Base-by-base conservation (phyloP, 176 grass and related monocot species). In the Oryza glumipatula region DNA sequence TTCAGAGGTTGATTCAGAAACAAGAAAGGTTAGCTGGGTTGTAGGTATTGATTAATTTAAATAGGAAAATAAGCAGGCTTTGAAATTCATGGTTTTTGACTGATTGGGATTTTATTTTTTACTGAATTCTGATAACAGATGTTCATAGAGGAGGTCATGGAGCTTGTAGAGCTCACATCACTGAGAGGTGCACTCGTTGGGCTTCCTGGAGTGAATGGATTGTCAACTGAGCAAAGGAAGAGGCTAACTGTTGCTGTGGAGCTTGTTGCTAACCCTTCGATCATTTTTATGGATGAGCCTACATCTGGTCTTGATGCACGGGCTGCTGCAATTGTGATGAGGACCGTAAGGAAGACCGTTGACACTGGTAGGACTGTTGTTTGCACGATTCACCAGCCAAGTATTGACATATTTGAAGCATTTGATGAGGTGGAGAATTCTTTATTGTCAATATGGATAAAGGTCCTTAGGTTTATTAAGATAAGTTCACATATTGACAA, bases 201-300 rank as follows among this genome's bases (percentile, higher is more conserved):
- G 58, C 80, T 97, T 76, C 94, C 94, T 28, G 92, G 92, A 72
- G 92, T 97, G 33, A 92, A 67, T 90, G 94, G 94, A 32, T 64
- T 97, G 65, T 94, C 94, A 47, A 97, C 92, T 58, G 94, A 97
- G 82, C 94, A 97, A 80, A 65, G 94, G 14, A 97, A 97, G 90
- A 88, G 92, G 67, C 88, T 97, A 30, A 97, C 94, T 28, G 94
- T 97, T 80, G 92, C 92, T n/a, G 94, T 97, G 74, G 94, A 97
- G 77, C 92, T 97, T 80, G 94, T 97, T 32, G 92, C 94, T 52
- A 97, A 94, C 77, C 94, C 94, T 22, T 97, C 94, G 0, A 97
- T 97, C 66, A 91, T 97, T 84, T 97, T 97, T 76, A 97, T 97
- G 94, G 94, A 97, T 87, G 94, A 97, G 76, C 94, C 94, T 35